Evolutionary conservation across 768 basidiomycete genomes (phyloP).

Genomic region (Russula emetica): DNA sequence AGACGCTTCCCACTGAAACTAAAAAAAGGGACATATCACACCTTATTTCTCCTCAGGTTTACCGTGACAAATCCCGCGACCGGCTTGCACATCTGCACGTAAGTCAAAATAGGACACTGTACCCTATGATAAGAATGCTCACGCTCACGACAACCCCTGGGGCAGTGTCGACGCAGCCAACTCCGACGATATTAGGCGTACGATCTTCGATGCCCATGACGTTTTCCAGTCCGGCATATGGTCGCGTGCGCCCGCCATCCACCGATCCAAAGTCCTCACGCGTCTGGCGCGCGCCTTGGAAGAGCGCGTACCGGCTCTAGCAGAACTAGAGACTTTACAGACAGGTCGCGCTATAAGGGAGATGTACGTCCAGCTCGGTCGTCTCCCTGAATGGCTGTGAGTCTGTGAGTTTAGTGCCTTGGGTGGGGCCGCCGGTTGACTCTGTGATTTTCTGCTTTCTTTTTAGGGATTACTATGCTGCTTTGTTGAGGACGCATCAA

Average conservation of each 20-base stretch:
- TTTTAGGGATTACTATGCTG: constrained; percentile 71
- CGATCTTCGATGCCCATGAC: constrained; percentile 53
- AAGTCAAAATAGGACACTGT: background rate
- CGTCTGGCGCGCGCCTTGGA: constrained; percentile 62
- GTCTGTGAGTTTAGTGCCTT: too few relatives aligned
- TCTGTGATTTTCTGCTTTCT: too few relatives aligned
- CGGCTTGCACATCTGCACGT: constrained; percentile 56
- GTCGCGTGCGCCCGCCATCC: constrained; percentile 55
- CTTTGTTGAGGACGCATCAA: constrained; percentile 66
- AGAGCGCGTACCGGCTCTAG: constrained; percentile 52
- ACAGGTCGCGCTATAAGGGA: constrained; percentile 80
- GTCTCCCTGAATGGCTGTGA: constrained; percentile 85
- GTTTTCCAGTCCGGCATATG: constrained; percentile 65
- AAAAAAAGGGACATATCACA: background rate
- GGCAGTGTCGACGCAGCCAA: constrained; percentile 54
- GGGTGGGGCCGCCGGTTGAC: too few relatives aligned
- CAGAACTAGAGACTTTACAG: constrained; percentile 64
- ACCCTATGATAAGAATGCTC: background rate
- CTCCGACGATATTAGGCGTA: constrained; percentile 45
- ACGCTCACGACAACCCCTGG: background rate
- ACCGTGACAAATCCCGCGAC: constrained; percentile 65
- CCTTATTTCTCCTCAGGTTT: constrained; percentile 37
- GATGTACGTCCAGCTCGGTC: constrained; percentile 72
- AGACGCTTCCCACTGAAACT: background rate
- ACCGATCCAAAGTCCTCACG: constrained; percentile 62